Conservation (phyloP, 225 moss, liverwort and hornwort genomes). For the Asterella californica region DNA sequence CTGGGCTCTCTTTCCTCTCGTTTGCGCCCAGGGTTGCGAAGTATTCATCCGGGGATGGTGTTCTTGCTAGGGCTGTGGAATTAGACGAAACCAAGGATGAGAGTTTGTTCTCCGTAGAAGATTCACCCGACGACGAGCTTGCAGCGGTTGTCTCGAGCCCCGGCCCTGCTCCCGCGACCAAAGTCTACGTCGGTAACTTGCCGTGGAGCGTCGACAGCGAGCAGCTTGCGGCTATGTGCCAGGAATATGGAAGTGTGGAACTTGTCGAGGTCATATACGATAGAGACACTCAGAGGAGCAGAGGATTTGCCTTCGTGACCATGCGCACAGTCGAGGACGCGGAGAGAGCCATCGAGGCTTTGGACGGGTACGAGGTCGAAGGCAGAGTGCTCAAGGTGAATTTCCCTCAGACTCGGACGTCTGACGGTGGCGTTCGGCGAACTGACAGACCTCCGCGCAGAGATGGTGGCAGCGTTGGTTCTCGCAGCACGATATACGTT, state of each 20-base stretch:
- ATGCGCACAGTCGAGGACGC: slow-evolving; percentile 60
- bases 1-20: not conserved
- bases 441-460: slow-evolving; percentile 33
- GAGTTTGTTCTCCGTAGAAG: not conserved
- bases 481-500: slow-evolving; percentile 70
- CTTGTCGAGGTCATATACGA: slow-evolving; percentile 84
- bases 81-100: not conserved
- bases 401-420: slow-evolving; percentile 49
- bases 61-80: not conserved
- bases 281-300: slow-evolving; percentile 53
- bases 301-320: slow-evolving; percentile 81
- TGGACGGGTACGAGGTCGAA: slow-evolving; percentile 57
- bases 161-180: slow-evolving; percentile 31
- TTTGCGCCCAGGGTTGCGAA: not conserved
- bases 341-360: slow-evolving; percentile 43
- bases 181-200: slow-evolving; percentile 72
- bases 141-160: not conserved
- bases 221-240: slow-evolving; percentile 58
- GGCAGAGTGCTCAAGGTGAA: slow-evolving; percentile 57
- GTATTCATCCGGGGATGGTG: not conserved
- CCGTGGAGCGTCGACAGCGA: slow-evolving; percentile 63
- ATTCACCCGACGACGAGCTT: not conserved
- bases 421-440: slow-evolving; percentile 22
- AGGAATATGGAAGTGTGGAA: slow-evolving; percentile 54
- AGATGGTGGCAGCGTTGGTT: slow-evolving; percentile 12